Conservation (phyloP, 129 eudicot species). For the Pittosporum tobira region DNA sequence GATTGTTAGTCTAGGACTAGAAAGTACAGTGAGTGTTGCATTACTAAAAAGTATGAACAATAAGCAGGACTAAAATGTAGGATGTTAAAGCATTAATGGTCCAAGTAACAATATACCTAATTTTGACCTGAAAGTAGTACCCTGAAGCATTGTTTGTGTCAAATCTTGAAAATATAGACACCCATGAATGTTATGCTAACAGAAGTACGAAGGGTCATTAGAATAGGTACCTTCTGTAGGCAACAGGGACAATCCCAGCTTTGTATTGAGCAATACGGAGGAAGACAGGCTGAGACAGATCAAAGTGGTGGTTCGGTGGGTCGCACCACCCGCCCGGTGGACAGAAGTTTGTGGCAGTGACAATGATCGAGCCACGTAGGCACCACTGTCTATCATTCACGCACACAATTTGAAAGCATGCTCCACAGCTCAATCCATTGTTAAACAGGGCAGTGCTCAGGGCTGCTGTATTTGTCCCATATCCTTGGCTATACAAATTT, state of each 20-base stretch:
- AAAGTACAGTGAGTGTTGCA: no score
- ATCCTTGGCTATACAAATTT: conserved; percentile 31
- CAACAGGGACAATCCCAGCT: conserved; percentile 35
- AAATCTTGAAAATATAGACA: no score
- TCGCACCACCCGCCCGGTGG: conserved; percentile 41
- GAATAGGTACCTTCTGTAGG: conserved; percentile 23
- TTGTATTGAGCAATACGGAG: conserved; percentile 29
- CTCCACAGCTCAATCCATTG: conserved; percentile 36
- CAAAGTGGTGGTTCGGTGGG: conserved; percentile 36
- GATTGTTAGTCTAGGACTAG: no score
- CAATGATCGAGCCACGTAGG: conserved; percentile 20
- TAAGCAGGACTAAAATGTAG: no score
- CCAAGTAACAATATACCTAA: no score
- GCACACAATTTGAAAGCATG: conserved; percentile 24
- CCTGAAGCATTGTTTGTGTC: no score
- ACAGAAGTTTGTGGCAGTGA: conserved; percentile 35
- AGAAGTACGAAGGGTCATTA: neutral
- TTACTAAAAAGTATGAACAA: no score
- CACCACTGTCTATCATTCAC: conserved; percentile 33
- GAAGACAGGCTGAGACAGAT: conserved; percentile 34
- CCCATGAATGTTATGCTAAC: no score
- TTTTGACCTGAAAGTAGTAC: no score
- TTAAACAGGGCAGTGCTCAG: conserved; percentile 33
- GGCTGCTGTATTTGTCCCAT: conserved; percentile 33
- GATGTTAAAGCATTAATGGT: no score